These are phyloP conservation scores for Epichloe hybrida DNA, from an alignment of 2,329 filamentous ascomycete species.

Conservation along the genomic window DNA sequence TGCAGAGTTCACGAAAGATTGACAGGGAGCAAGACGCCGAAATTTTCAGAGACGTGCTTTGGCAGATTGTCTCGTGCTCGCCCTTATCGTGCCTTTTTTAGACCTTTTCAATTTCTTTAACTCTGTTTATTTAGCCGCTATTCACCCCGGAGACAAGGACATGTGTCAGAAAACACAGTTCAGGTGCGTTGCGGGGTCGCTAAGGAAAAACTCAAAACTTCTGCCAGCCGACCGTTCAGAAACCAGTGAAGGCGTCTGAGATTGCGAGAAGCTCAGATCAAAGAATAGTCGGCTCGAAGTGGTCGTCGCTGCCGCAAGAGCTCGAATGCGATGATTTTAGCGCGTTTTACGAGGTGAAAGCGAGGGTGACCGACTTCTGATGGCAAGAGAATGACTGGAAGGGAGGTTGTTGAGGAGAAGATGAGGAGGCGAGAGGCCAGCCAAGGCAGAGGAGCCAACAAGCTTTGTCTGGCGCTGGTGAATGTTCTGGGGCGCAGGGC, in stretches of 20 bases:
- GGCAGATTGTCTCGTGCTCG: neutral
- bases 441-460: slow-evolving; percentile 6
- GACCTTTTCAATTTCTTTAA: too few species aligned
- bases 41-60: neutral
- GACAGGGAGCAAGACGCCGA: too few species aligned
- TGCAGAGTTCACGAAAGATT: too few species aligned
- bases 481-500: neutral
- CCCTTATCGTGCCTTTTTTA: too few species aligned
- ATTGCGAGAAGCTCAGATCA: slow-evolving; percentile 20
- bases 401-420: slow-evolving; percentile 12
- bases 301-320: slow-evolving; percentile 13
- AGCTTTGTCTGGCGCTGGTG: neutral
- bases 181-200: too few species aligned
- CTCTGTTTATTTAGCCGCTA: too few species aligned
- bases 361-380: slow-evolving; percentile 21
- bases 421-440: neutral
- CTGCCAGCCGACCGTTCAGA: slow-evolving; percentile 25
- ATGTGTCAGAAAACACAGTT: too few species aligned
- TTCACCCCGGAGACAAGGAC: too few species aligned
- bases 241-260: slow-evolving; percentile 53
- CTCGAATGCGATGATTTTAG: slow-evolving; percentile 8
- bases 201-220: neutral
- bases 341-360: slow-evolving; percentile 10
- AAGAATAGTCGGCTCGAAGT: slow-evolving; percentile 24
- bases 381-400: slow-evolving; percentile 18